These are phyloP conservation scores for Ophiostoma perfectum DNA, from an alignment of 2,329 filamentous ascomycete species.

Conservation along the genomic window DNA sequence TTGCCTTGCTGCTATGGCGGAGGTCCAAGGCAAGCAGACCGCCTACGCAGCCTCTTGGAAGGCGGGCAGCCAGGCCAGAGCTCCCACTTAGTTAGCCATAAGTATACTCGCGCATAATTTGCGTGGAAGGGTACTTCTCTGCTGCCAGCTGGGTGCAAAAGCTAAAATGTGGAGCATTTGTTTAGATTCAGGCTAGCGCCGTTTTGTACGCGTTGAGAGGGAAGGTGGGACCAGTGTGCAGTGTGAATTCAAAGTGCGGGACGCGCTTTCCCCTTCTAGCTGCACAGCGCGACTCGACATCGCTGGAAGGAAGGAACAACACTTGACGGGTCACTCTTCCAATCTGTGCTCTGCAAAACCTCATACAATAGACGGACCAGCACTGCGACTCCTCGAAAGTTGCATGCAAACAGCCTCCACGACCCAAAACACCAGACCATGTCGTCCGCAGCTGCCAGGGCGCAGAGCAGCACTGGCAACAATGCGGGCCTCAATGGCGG, in stretches of 20 bases:
- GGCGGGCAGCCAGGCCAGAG: not conserved
- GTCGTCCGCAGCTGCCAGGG: slow-evolving; percentile 40
- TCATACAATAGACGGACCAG: not conserved
- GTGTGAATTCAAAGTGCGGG: slow-evolving; percentile 2
- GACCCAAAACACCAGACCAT: slow-evolving; percentile 30
- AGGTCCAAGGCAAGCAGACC: slow-evolving; percentile 30
- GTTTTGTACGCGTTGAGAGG: slow-evolving; percentile 5
- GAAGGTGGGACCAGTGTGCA: not conserved
- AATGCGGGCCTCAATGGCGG: slow-evolving; percentile 35
- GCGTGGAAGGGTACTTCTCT: not conserved
- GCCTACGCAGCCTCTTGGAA: slow-evolving; percentile 28
- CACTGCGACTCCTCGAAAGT: not conserved
- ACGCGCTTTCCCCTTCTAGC: slow-evolving; percentile 26
- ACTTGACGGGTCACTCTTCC: slow-evolving; percentile 1
- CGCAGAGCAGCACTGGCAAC: slow-evolving; percentile 38
- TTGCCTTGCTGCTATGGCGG: slow-evolving; percentile 13
- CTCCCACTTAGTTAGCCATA: not conserved
- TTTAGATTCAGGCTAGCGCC: slow-evolving; percentile 8
- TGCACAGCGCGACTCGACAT: slow-evolving; percentile 18
- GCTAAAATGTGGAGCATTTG: slow-evolving; percentile 20
- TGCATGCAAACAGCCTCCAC: not conserved
- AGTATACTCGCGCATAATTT: not conserved
- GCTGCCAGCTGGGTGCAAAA: not conserved
- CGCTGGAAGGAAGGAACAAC: not conserved
- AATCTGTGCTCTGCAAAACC: no score